Evolutionary conservation across 2,329 filamentous ascomycete genomes (phyloP).

Genomic region (Paramyrothecium roridum): DNA sequence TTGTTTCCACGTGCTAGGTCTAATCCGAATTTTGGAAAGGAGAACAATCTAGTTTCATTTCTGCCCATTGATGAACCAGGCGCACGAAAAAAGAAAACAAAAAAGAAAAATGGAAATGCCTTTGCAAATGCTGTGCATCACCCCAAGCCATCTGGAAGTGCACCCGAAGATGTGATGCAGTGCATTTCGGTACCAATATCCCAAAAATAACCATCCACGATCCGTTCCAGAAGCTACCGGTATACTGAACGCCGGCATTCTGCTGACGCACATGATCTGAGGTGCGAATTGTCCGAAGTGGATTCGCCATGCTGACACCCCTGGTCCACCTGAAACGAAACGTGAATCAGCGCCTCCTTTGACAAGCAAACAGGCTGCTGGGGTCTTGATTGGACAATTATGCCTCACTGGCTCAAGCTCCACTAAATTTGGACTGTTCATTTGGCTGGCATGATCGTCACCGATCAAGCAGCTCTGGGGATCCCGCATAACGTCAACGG

Average conservation of each 20-base stretch:
- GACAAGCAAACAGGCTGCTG: neutral
- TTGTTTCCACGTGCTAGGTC: neutral
- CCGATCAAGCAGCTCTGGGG: too few relatives aligned
- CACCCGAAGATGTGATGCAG: too few relatives aligned
- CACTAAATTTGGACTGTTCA: neutral
- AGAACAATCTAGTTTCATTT: too few relatives aligned
- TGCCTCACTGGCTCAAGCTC: neutral
- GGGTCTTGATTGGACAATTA: neutral
- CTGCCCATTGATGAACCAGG: too few relatives aligned
- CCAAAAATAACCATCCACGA: neutral
- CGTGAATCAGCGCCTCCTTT: neutral
- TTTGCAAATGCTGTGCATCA: neutral
- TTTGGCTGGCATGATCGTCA: neutral
- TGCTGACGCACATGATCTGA: neutral
- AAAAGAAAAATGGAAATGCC: neutral
- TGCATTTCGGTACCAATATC: neutral
- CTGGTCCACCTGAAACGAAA: neutral
- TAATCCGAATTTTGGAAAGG: too few relatives aligned
- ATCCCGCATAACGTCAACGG: too few relatives aligned
- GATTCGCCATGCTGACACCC: neutral
- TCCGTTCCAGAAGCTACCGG: neutral
- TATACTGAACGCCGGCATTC: neutral
- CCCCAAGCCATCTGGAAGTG: too few relatives aligned
- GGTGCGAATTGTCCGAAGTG: neutral
- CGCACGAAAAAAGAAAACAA: too few relatives aligned